Evolutionary conservation across 1,284 basidiomycete genomes (phyloP).

Genomic region (Sporisorium graminicola): DNA sequence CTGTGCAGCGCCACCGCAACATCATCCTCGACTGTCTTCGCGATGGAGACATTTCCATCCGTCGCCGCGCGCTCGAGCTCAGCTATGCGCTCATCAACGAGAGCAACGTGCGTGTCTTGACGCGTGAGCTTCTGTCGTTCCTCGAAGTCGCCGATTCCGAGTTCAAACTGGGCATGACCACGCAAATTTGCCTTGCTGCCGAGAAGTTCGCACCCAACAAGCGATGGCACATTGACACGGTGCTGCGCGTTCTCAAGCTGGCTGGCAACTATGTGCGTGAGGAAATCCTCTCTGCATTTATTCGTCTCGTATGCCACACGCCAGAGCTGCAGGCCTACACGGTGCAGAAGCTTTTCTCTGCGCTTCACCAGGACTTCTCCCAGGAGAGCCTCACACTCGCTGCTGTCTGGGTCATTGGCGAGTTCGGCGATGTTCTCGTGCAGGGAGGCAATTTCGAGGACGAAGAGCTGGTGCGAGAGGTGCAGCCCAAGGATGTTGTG

Average conservation of each 20-base stretch:
- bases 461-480: slow-evolving; percentile 78
- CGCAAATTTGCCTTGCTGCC: slow-evolving; percentile 94
- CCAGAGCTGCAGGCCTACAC: slow-evolving; percentile 97
- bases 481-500: slow-evolving; percentile 82
- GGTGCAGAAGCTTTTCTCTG: slow-evolving; percentile 88
- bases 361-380: slow-evolving; percentile 90
- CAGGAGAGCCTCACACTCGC: slow-evolving; percentile 95
- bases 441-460: slow-evolving; percentile 79
- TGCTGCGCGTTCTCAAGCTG: slow-evolving; percentile 89
- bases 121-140: slow-evolving; percentile 92
- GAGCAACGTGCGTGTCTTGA: slow-evolving; percentile 90
- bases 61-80: slow-evolving; percentile 93
- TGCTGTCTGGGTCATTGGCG: slow-evolving; percentile 95
- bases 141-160: slow-evolving; percentile 98
- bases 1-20: slow-evolving; percentile 96
- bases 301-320: slow-evolving; percentile 95
- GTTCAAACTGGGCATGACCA: slow-evolving; percentile 97
- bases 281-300: slow-evolving; percentile 93
- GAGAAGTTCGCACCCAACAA: slow-evolving; percentile 98
- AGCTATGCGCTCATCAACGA: slow-evolving; percentile 98
- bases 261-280: slow-evolving; percentile 99
- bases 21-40: slow-evolving; percentile 98
- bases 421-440: slow-evolving; percentile 91
- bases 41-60: slow-evolving; percentile 98
- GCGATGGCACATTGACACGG: slow-evolving; percentile 99